These are phyloP conservation scores for Mycena rebaudengoi DNA, from an alignment of 768 basidiomycete species.

Conservation along the genomic window DNA sequence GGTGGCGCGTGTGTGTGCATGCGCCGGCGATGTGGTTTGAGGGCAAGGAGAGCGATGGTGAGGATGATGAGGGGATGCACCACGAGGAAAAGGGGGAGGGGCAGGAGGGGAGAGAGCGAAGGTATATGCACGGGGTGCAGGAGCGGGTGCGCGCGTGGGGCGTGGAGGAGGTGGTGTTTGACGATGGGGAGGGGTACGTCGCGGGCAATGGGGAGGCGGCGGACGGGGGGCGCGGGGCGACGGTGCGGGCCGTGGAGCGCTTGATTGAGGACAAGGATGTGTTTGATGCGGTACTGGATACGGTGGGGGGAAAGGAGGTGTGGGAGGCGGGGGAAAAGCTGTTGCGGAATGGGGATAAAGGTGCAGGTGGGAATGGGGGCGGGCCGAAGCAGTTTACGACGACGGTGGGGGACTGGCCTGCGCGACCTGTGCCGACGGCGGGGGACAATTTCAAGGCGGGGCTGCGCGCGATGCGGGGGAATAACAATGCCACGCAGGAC, in stretches of 20 bases:
- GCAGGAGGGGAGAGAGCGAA: slow-evolving; percentile 46
- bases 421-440: slow-evolving; percentile 70
- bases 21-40: slow-evolving; percentile 47
- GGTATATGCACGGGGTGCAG: slow-evolving; percentile 56
- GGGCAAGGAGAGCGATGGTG: slow-evolving; percentile 33
- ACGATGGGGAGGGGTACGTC: slow-evolving; percentile 55
- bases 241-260: slow-evolving; percentile 60
- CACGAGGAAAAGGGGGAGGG: too few species aligned
- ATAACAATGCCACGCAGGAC: slow-evolving; percentile 10
- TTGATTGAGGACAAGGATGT: slow-evolving; percentile 60
- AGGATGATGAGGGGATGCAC: too few species aligned
- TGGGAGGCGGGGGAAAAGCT: slow-evolving; percentile 79
- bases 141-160: slow-evolving; percentile 72
- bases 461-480: slow-evolving; percentile 62
- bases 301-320: slow-evolving; percentile 79
- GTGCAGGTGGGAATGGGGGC: slow-evolving; percentile 39
- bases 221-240: slow-evolving; percentile 53
- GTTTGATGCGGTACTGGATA: slow-evolving; percentile 87
- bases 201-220: slow-evolving; percentile 39
- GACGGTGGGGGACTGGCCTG: slow-evolving; percentile 75
- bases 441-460: slow-evolving; percentile 80
- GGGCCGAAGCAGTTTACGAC: slow-evolving; percentile 75
- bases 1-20: slow-evolving; percentile 83
- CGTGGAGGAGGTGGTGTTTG: slow-evolving; percentile 81
- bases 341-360: slow-evolving; percentile 51